A percentile compares a stretch with the other conserved stretches of the same genome.
These are phyloP conservation scores for Ophiocordyceps australis DNA, from an alignment of 2,329 filamentous ascomycete species.

Conservation along the genomic window DNA sequence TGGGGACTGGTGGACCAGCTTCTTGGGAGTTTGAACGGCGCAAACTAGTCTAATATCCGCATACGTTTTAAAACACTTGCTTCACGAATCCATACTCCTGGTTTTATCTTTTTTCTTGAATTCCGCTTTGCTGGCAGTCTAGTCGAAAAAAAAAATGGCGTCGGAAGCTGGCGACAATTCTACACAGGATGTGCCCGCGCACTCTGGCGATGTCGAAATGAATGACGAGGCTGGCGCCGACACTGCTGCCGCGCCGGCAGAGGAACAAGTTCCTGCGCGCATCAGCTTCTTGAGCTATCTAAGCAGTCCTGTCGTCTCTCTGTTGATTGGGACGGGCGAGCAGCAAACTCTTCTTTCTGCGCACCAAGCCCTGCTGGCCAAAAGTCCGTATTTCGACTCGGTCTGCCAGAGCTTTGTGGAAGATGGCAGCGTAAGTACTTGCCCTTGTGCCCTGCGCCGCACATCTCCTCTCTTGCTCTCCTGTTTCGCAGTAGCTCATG, in stretches of 20 bases:
- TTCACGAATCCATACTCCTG: too few relatives aligned
- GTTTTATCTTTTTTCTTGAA: too few relatives aligned
- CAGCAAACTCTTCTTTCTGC: slow-evolving; percentile 47
- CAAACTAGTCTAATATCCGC: too few relatives aligned
- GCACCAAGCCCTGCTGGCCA: slow-evolving; percentile 58
- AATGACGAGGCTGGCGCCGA: slow-evolving; percentile 9
- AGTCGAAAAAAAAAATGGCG: too few relatives aligned
- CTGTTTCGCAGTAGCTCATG: too few relatives aligned
- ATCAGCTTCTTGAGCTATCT: slow-evolving; percentile 39
- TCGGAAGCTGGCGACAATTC: slow-evolving; percentile 5
- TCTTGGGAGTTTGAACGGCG: too few relatives aligned
- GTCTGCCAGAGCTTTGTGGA: slow-evolving; percentile 42
- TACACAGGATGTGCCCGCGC: slow-evolving; percentile 7
- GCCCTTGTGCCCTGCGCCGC: neutral
- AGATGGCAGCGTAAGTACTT: slow-evolving; percentile 36
- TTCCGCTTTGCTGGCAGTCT: too few relatives aligned
- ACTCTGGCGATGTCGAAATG: slow-evolving; percentile 20
- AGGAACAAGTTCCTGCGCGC: too few relatives aligned
- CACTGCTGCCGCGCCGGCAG: too few relatives aligned
- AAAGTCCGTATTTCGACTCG: slow-evolving; percentile 58
- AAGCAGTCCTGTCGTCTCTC: slow-evolving; percentile 48
- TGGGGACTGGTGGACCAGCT: too few relatives aligned
- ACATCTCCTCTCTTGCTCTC: neutral
- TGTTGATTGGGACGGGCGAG: slow-evolving; percentile 45
- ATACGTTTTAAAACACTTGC: too few relatives aligned